A percentile compares a stretch with the other conserved stretches of the same genome.
phyloP scores from a whole-genome alignment of 2,329 filamentous ascomycete genomes.

The Reticulascus tulasneorum region DNA sequence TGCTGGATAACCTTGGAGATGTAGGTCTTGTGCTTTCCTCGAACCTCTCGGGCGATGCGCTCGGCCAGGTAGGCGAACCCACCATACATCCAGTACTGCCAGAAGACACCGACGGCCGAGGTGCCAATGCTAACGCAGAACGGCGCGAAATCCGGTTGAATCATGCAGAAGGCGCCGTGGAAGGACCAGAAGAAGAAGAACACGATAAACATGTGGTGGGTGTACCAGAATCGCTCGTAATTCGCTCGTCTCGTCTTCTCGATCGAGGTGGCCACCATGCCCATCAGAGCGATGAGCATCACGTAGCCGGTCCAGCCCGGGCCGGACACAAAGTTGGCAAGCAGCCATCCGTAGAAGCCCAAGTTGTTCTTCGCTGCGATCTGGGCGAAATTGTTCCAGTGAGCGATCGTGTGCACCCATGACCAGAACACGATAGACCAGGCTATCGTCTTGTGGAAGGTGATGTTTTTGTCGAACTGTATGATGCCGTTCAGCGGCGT shows the following conservation, averaged over 20 bases:
- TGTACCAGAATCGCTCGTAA: constrained; percentile 89
- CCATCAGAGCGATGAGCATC: constrained; percentile 75
- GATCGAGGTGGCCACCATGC: constrained; percentile 72
- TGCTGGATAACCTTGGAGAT: constrained; percentile 89
- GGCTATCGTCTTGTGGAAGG: constrained; percentile 78
- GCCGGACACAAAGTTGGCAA: constrained; percentile 73
- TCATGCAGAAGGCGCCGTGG: constrained; percentile 88
- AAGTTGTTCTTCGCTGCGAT: constrained; percentile 71
- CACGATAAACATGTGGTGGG: constrained; percentile 80
- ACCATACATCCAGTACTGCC: constrained; percentile 86
- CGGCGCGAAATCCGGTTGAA: constrained; percentile 75
- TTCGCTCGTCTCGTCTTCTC: constrained; percentile 77
- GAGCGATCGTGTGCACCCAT: constrained; percentile 79
- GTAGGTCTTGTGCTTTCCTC: constrained; percentile 77
- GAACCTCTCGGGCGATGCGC: constrained; percentile 71
- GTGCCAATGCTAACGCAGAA: constrained; percentile 68
- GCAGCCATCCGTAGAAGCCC: constrained; percentile 72
- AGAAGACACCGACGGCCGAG: constrained; percentile 71
- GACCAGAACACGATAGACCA: constrained; percentile 90
- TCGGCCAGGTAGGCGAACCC: constrained; percentile 79
- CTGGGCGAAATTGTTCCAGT: constrained; percentile 83
- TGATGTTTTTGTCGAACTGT: constrained; percentile 86
- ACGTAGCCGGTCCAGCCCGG: constrained; percentile 85
- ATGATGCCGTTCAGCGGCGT: constrained; percentile 83
- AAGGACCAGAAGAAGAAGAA: constrained; percentile 93